Evolutionary conservation across 108 stramenopile genomes (phyloP), one percentile per base, ranked within the genome.

Genomic region (Cyclotella sp.): DNA sequence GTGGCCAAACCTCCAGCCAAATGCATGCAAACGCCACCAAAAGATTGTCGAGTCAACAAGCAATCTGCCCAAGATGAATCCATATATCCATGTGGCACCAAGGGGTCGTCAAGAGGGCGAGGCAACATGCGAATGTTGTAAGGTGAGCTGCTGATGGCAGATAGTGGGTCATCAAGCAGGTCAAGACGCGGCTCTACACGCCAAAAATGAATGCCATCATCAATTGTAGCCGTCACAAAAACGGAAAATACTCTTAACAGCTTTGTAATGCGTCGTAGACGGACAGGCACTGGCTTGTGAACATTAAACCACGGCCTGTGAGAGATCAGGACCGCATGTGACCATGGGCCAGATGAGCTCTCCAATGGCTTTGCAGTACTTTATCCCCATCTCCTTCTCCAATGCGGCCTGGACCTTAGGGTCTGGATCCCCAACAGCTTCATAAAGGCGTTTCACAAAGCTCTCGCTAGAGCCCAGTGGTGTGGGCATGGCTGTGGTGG

Each of bases 1-100:
- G 64, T 64, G 12, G 80, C 51, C 0, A 75, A 68, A 6, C 67
- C 79, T 7, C 78, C 84, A 19, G 63, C 77, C 3, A 84, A 24
- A 9, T 63, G 41, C 5, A 81, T 69, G 14, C 60, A 34, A 16
- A 68, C 9, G 18, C 84, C 84, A 39, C 66, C 53, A 30, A 77
- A 45, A 0, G 79, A 81, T 9, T 76, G 75, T 10, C 61, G 29
- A 1, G 61, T 62, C 4, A 41, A 9, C 18, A 41, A 8, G 34
- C 40, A 39, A 18, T 39, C 39, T 27, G 15, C 61, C 61, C 61
- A 62, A 2, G 16, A 11, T 7, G 61, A 39, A 39, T 62, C 61
- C 34, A 62, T 41, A 21, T 62, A 62, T 3, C 61, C 61, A 30
- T 26, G 22, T 3, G n/a, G 0, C 10, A 27, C 46, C 0, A 21